Evolutionary conservation across 257 asterid species (phyloP), one percentile per base, ranked within the genome.

Genomic region (Dorcoceras hygrometricum): DNA sequence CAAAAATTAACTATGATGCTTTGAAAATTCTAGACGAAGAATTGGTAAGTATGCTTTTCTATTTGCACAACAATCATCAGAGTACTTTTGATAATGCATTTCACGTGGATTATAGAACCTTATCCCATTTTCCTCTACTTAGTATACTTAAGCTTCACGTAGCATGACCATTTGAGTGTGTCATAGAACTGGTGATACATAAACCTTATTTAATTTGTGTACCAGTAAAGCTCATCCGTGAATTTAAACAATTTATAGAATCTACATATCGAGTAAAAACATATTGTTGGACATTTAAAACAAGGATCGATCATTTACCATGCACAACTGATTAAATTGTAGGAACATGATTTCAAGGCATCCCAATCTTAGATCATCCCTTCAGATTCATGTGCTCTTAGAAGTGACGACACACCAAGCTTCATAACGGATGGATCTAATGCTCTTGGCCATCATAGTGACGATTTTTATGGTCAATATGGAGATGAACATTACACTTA

Each of bases 1-100:
- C 87, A 3, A 86, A 62, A 78, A 74, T 86, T 46, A 81, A 86
- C 66, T 83, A 79, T 57, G 85, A 77, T 54, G 89, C 81, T 62
- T 59, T 86, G 69, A 70, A 67, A 67, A 53, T 57, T 31, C 74
- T 83, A 14, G n/a, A 46, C 19, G 78, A 75, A 64, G 83, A 85
- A 61, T 54, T 65, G 81, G 89, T 85, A 67, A 59, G 68, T 32
- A 27, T 50, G 10, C 62, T 18, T 43, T 28, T 56, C 0, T 12
- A 51, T 39, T 54, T 66, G 48, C 18, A 46, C 63, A 10, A 57
- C 58, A 58, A 23, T 46, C 7, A 24, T 14, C 56, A n/a, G 32
- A 34, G 63, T 43, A 56, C 54, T 34, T 26, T 46, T 39, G 14
- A 10, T 2, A 1, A 65, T 26, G 43, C 8, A 18, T 50, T 34